Base-by-base conservation (phyloP, 2,329 filamentous ascomycete genomes). In the Monilinia vaccinii-corymbosi region DNA sequence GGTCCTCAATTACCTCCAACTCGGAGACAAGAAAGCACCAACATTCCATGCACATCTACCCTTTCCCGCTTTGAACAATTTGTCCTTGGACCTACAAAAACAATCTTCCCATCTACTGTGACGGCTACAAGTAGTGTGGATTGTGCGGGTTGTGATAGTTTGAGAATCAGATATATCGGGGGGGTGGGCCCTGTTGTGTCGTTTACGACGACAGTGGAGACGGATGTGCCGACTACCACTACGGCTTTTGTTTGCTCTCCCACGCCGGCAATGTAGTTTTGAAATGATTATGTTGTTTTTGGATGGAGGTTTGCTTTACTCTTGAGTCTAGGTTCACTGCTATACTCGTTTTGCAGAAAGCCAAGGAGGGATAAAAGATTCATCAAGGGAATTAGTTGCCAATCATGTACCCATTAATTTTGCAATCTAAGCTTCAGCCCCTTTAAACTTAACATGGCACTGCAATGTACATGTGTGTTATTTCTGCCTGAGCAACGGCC, bases 101-200 rank as follows among this genome's bases (percentile, higher is more conserved):
- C 47, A 2, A 21, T 53, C 11, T 44, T 49, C 16, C 59, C 32
- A 32, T 32, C 31, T 18, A 49, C 62, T 11, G 21, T 42, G 11
- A 60, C 58, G 36, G 25, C 21, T 2, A 60, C 58, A 14, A 49
- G 31, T 25, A 48, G 44, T 16, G 28, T 60, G 32, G 52, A 60
- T 18, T 60, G 58, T 49, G 58, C 42, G 11, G 58, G 58, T 3
- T 60, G 58, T 23, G 46, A 25, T 9, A 38, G 31, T 48, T 45
- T 60, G 18, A 56, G 31, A 11, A 36, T 60, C 2, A n/a, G 34
- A 16, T 10, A 9, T 8, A 25, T 60, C n/a, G 57, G 57, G 28
- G 58, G 58, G 11, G 16, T 60, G 3, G 58, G 58, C 7, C 58
- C 58, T 13, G 58, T 34, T 36, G 58, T 49, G 23, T 16, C 7